These are phyloP conservation scores for Apiotrichum gamsii DNA, from an alignment of 1,284 basidiomycete genomes.

Conservation along the genomic window DNA sequence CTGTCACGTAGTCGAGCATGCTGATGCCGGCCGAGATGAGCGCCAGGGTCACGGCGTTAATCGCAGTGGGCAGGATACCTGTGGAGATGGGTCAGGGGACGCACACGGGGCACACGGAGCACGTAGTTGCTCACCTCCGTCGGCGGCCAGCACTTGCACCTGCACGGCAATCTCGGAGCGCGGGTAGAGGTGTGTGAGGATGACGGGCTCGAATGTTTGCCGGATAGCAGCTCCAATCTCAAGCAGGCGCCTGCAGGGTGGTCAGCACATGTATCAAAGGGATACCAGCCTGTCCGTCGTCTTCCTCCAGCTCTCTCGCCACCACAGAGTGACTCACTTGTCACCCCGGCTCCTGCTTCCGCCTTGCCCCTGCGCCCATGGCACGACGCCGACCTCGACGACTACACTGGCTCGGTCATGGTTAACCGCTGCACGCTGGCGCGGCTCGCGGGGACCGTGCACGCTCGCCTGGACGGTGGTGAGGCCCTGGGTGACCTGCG, in stretches of 20 bases:
- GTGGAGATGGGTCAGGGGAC: background rate
- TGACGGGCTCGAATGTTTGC: slow-evolving; percentile 90
- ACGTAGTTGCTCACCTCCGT: slow-evolving; percentile 56
- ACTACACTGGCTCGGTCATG: slow-evolving; percentile 78
- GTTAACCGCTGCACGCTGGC: slow-evolving; percentile 62
- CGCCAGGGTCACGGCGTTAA: slow-evolving; percentile 91
- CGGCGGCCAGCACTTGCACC: slow-evolving; percentile 85
- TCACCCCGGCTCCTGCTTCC: slow-evolving; percentile 62
- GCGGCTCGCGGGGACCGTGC: slow-evolving; percentile 85
- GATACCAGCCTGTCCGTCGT: too few species aligned
- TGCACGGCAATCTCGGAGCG: slow-evolving; percentile 90
- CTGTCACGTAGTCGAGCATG: slow-evolving; percentile 81
- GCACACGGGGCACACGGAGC: background rate
- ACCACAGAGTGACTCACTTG: slow-evolving; percentile 62
- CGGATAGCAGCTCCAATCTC: slow-evolving; percentile 83
- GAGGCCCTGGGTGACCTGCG: slow-evolving; percentile 77
- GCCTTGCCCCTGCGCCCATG: slow-evolving; percentile 67
- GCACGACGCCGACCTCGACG: slow-evolving; percentile 75
- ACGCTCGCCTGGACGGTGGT: slow-evolving; percentile 81
- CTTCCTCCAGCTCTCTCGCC: too few species aligned
- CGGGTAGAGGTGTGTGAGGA: slow-evolving; percentile 85
- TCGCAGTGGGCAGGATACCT: slow-evolving; percentile 83
- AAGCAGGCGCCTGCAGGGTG: slow-evolving; percentile 67
- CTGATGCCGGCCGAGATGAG: slow-evolving; percentile 86
- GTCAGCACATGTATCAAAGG: too few species aligned